These are phyloP conservation scores for Mortierella sp. DNA, from an alignment of 371 early-diverging fungal species.

Conservation along the genomic window DNA sequence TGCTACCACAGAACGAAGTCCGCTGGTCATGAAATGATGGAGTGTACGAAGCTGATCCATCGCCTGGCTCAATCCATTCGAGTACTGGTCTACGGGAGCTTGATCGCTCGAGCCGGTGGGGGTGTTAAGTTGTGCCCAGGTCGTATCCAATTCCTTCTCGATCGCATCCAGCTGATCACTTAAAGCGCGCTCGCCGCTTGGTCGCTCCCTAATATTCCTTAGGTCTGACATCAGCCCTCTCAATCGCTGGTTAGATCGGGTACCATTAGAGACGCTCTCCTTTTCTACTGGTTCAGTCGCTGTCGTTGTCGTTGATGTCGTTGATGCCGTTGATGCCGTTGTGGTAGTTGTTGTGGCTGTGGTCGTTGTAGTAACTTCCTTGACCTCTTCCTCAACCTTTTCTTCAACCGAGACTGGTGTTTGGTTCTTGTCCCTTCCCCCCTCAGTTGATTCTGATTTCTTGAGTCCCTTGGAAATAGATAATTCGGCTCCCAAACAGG, in stretches of 20 bases:
- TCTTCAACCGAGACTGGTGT: neutral
- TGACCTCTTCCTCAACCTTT: neutral
- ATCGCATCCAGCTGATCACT: constrained; percentile 34
- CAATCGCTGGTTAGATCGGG: constrained; percentile 12
- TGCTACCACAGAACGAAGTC: constrained; percentile 19
- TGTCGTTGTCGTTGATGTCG: neutral
- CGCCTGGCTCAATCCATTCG: constrained; percentile 4
- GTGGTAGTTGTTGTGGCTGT: too few relatives aligned
- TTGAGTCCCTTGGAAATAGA: constrained; percentile 22
- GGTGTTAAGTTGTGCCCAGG: neutral
- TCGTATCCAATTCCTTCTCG: constrained; percentile 28
- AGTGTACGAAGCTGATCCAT: constrained; percentile 32
- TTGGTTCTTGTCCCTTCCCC: neutral
- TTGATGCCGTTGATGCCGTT: too few relatives aligned
- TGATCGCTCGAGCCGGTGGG: neutral
- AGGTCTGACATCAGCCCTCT: constrained; percentile 25
- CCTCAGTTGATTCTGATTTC: neutral
- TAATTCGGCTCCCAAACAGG: constrained; percentile 34
- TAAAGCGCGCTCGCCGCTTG: constrained; percentile 7
- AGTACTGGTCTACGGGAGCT: neutral
- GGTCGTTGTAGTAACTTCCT: neutral
- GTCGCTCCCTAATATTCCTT: constrained; percentile 19
- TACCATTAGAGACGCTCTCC: neutral
- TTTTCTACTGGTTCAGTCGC: neutral
- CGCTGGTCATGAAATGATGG: constrained; percentile 20